phyloP scores from a whole-genome alignment of 768 basidiomycete species.

The Trametes maxima region DNA sequence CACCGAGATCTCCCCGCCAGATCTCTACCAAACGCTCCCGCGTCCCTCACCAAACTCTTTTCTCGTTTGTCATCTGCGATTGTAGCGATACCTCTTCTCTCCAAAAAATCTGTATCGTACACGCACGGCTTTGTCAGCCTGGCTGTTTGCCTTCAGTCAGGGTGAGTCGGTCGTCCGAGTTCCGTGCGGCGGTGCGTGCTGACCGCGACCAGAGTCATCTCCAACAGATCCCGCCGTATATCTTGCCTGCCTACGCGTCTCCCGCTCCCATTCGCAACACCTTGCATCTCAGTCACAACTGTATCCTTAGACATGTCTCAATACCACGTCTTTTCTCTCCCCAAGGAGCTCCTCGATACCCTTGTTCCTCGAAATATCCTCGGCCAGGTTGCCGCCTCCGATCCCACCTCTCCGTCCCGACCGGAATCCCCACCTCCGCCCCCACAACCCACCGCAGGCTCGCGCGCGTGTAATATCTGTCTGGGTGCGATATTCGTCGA shows the following conservation, averaged over 20 bases:
- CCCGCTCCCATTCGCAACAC: neutral
- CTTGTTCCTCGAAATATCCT: slow-evolving; percentile 69
- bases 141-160: neutral
- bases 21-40: neutral
- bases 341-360: slow-evolving; percentile 65
- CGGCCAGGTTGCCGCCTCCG: slow-evolving; percentile 36
- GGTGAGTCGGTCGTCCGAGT: slow-evolving; percentile 11
- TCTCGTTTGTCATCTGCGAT: neutral
- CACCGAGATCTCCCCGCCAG: slow-evolving; percentile 14
- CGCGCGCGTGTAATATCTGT: slow-evolving; percentile 72
- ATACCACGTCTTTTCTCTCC: slow-evolving; percentile 74
- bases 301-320: slow-evolving; percentile 30
- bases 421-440: slow-evolving; percentile 32
- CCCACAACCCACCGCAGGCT: slow-evolving; percentile 39
- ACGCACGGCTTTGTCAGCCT: neutral
- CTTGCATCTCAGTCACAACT: neutral
- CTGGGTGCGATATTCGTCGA: slow-evolving; percentile 67
- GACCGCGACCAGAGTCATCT: slow-evolving; percentile 18
- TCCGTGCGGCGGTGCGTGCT: slow-evolving; percentile 17
- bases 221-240: slow-evolving; percentile 1
- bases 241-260: neutral
- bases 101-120: neutral
- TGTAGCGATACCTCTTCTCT: neutral
- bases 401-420: slow-evolving; percentile 37
- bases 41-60: no score